Conservation (phyloP, 176 grass and related monocot species). For the Oryza nivara region DNA sequence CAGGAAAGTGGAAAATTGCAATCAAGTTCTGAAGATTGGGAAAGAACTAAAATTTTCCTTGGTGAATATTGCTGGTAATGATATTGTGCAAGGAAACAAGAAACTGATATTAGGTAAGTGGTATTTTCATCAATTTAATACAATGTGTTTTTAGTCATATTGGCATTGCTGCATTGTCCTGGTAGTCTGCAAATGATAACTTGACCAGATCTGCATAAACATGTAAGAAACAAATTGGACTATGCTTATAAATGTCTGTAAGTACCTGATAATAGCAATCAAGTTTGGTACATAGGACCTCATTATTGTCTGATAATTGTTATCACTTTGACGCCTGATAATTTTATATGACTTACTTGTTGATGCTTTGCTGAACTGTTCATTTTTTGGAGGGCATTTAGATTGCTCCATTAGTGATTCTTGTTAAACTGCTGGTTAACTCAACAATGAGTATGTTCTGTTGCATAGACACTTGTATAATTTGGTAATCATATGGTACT, state of each 20-base stretch:
- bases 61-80: conserved; percentile 95
- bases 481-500: conserved; percentile 12
- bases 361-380: neutral
- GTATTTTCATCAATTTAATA: conserved; percentile 12
- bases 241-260: neutral
- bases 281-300: neutral
- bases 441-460: conserved; percentile 1
- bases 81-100: conserved; percentile 97
- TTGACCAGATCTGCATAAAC: neutral
- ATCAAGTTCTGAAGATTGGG: conserved; percentile 96
- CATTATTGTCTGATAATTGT: neutral
- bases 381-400: conserved; percentile 4
- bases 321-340: neutral
- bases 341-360: neutral
- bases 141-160: neutral
- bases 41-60: conserved; percentile 97
- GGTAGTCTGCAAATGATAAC: conserved; percentile 2
- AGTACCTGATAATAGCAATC: neutral
- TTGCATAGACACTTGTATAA: neutral
- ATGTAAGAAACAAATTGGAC: conserved; percentile 18
- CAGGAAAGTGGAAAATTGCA: conserved; percentile 97
- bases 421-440: neutral
- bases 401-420: neutral
- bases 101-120: conserved; percentile 92
- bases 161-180: neutral